phyloP scores from a whole-genome alignment of 495 filamentous ascomycete genomes.

The Penicillium parvum region DNA sequence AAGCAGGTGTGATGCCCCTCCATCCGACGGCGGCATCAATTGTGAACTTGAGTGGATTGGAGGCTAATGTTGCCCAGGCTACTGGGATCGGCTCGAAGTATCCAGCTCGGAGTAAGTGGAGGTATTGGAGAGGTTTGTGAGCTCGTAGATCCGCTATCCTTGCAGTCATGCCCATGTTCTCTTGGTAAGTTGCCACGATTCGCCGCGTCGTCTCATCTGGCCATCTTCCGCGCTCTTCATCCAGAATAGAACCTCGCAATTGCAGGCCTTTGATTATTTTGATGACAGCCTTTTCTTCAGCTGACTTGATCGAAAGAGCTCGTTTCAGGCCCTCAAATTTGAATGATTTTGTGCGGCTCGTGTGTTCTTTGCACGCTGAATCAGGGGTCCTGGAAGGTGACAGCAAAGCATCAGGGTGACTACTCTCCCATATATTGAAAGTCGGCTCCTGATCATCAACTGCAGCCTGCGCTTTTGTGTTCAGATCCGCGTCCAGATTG shows the following conservation, averaged over 20 bases:
- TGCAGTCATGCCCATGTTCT: constrained; percentile 35
- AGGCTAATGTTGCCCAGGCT: constrained; percentile 35
- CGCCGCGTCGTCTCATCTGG: constrained; percentile 31
- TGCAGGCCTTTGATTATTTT: constrained; percentile 12
- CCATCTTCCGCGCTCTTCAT: constrained; percentile 42
- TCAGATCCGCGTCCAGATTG: constrained; percentile 27
- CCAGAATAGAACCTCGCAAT: constrained; percentile 33
- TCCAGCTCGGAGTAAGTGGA: constrained; percentile 44
- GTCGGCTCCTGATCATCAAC: constrained; percentile 35
- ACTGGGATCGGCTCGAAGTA: constrained; percentile 49
- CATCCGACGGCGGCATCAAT: constrained; percentile 42
- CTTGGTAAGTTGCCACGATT: constrained; percentile 39
- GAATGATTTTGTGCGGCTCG: constrained; percentile 17
- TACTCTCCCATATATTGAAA: constrained; percentile 36
- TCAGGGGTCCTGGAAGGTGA: constrained; percentile 19
- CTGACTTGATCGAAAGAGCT: constrained; percentile 32
- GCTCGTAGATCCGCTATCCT: constrained; percentile 37
- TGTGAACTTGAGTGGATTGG: constrained; percentile 43
- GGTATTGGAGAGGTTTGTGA: constrained; percentile 38
- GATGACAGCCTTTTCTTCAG: constrained; percentile 30
- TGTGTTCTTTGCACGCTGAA: constrained; percentile 4
- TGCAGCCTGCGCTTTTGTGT: constrained; percentile 31
- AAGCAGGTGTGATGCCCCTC: constrained; percentile 45
- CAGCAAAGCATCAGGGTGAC: constrained; percentile 18
- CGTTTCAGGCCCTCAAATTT: constrained; percentile 32